A percentile compares a stretch with the other conserved stretches of the same genome.
Conservation (phyloP, 371 early-diverging fungal genomes). For the Blakeslea trispora region DNA sequence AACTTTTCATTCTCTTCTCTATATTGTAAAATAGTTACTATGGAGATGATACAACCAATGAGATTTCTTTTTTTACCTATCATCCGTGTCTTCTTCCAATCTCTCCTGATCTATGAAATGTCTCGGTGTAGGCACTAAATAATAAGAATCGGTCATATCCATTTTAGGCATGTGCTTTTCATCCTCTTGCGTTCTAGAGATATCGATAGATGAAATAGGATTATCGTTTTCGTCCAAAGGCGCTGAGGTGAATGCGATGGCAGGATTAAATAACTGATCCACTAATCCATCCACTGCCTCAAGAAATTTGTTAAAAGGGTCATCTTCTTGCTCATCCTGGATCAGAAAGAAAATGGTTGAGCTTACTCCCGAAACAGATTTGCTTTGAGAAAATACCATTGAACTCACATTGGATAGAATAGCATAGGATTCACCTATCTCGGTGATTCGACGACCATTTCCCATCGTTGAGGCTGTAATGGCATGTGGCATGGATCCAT, state of each 20-base stretch:
- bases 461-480: neutral
- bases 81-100: neutral
- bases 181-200: neutral
- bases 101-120: neutral
- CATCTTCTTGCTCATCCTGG: constrained; percentile 46
- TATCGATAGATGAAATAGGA: constrained; percentile 20
- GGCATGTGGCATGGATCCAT: too few species aligned
- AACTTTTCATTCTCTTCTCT: constrained; percentile 74
- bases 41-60: too few species aligned
- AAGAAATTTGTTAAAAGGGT: constrained; percentile 87
- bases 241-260: constrained; percentile 73
- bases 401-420: constrained; percentile 19
- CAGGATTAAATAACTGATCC: constrained; percentile 70
- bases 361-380: too few species aligned
- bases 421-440: constrained; percentile 30
- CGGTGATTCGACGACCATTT: constrained; percentile 8
- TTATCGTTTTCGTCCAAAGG: constrained; percentile 62
- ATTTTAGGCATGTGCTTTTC: neutral
- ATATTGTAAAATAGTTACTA: neutral
- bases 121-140: constrained; percentile 35
- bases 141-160: constrained; percentile 63
- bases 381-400: too few species aligned
- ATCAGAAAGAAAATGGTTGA: too few species aligned
- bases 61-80: neutral
- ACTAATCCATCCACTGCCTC: constrained; percentile 75